These are phyloP conservation scores for Psophocarpus tetragonolobus DNA, from an alignment of 306 rosid genomes.

Conservation along the genomic window DNA sequence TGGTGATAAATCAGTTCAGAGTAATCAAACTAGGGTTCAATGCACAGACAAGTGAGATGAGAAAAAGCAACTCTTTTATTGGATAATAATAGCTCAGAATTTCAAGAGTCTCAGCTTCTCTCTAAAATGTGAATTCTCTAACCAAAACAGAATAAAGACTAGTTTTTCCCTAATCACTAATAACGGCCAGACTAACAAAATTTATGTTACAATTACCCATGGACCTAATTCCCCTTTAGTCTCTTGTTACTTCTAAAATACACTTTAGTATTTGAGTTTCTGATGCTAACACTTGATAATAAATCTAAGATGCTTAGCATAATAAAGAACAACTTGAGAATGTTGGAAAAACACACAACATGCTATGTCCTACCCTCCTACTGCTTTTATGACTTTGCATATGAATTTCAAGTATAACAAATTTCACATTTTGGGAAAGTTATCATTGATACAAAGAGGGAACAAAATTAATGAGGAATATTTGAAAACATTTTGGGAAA, in stretches of 20 bases:
- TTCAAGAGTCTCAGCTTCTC: not conserved
- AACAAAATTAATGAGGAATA: constrained; percentile 4
- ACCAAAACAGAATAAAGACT: not conserved
- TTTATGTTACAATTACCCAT: too few relatives aligned
- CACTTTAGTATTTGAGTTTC: not conserved
- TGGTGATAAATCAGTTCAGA: not conserved
- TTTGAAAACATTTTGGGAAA: not conserved
- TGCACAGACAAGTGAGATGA: not conserved
- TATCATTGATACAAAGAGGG: not conserved
- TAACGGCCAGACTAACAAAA: too few relatives aligned
- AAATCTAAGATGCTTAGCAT: not conserved
- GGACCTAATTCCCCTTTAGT: not conserved
- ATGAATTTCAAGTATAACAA: not conserved
- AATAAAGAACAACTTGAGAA: constrained; percentile 27
- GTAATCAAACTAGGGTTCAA: not conserved
- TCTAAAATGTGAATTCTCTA: not conserved
- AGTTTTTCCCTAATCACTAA: not conserved
- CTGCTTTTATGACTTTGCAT: not conserved
- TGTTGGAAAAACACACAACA: not conserved
- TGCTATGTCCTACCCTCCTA: not conserved
- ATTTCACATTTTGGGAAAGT: not conserved
- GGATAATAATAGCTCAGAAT: not conserved
- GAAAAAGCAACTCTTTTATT: not conserved
- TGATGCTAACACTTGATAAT: not conserved
- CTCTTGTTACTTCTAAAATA: not conserved